Evolutionary conservation across 768 basidiomycete genomes (phyloP).

Genomic region (Pisolithus orientalis): DNA sequence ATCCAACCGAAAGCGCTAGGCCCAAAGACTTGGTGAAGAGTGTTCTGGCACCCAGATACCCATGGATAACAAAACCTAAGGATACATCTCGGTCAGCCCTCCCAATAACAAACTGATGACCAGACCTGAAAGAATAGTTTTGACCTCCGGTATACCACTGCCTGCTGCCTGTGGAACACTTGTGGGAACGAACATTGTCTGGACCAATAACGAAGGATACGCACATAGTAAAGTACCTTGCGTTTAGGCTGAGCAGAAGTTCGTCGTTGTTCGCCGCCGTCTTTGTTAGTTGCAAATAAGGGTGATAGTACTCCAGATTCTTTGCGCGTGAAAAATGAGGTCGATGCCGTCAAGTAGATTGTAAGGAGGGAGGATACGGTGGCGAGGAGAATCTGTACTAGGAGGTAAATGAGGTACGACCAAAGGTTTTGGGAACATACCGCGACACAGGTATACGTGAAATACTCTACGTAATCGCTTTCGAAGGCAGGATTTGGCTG

Average conservation of each 20-base stretch:
- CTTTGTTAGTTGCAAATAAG: slow-evolving; percentile 33
- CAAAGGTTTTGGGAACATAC: slow-evolving; percentile 42
- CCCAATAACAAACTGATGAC: slow-evolving; percentile 1
- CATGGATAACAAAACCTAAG: slow-evolving; percentile 90
- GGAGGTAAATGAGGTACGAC: not conserved
- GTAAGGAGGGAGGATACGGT: slow-evolving; percentile 73
- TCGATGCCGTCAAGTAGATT: slow-evolving; percentile 80
- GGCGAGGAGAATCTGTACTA: slow-evolving; percentile 62
- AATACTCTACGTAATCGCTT: slow-evolving; percentile 53
- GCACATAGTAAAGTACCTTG: slow-evolving; percentile 77
- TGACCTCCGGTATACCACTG: slow-evolving; percentile 95
- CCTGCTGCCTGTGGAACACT: slow-evolving; percentile 67
- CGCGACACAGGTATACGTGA: slow-evolving; percentile 68
- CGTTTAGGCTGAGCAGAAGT: slow-evolving; percentile 38
- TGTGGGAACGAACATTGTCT: slow-evolving; percentile 3
- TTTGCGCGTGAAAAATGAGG: slow-evolving; percentile 82
- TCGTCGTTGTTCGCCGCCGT: slow-evolving; percentile 11
- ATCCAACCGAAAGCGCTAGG: slow-evolving; percentile 84
- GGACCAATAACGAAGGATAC: slow-evolving; percentile 21
- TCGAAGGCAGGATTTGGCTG: slow-evolving; percentile 4
- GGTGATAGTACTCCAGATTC: slow-evolving; percentile 70
- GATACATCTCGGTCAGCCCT: slow-evolving; percentile 10
- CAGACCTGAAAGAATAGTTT: slow-evolving; percentile 81
- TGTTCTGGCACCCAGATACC: slow-evolving; percentile 88
- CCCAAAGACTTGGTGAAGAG: slow-evolving; percentile 89